Percentiles rank a stretch among this genome's conserved stretches.
phyloP scores from a whole-genome alignment of 1,284 basidiomycete genomes.

The Austroboletus rostrupii region DNA sequence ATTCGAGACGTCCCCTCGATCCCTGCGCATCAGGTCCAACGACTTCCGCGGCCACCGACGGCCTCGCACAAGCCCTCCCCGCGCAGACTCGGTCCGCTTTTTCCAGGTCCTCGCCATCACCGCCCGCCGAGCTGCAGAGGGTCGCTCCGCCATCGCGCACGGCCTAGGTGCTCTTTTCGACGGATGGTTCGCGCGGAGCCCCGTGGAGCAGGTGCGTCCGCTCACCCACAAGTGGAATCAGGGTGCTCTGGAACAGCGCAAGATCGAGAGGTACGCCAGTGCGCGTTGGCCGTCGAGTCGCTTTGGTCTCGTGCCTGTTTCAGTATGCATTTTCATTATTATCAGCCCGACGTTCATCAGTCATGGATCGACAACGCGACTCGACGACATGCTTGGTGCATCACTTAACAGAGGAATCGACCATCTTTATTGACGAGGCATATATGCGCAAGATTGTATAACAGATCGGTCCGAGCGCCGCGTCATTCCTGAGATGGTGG shows the following conservation, averaged over 20 bases:
- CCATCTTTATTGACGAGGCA: no score
- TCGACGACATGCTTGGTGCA: no score
- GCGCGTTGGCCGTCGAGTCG: slow-evolving; percentile 24
- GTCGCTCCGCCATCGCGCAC: slow-evolving; percentile 19
- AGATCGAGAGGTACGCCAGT: slow-evolving; percentile 17
- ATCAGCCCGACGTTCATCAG: background rate
- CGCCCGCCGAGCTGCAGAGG: slow-evolving; percentile 22
- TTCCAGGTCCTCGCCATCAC: slow-evolving; percentile 27
- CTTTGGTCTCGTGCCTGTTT: slow-evolving; percentile 13
- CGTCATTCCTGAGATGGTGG: no score
- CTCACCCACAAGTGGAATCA: slow-evolving; percentile 31
- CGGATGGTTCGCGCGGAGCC: slow-evolving; percentile 16
- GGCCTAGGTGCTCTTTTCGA: slow-evolving; percentile 23
- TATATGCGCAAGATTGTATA: background rate
- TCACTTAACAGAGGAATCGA: no score
- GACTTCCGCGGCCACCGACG: slow-evolving; percentile 21
- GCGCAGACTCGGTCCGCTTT: slow-evolving; percentile 28
- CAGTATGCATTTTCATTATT: slow-evolving; percentile 1
- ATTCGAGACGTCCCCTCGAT: slow-evolving; percentile 23
- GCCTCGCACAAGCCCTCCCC: slow-evolving; percentile 26
- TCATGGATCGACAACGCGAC: no score
- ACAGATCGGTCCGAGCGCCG: no score
- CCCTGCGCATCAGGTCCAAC: slow-evolving; percentile 25
- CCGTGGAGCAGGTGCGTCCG: slow-evolving; percentile 25
- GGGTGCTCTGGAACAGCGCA: slow-evolving; percentile 30